Percentiles rank a stretch among this genome's conserved stretches.
phyloP scores from a whole-genome alignment of 306 rosid species.

The Nissolia schottii region DNA sequence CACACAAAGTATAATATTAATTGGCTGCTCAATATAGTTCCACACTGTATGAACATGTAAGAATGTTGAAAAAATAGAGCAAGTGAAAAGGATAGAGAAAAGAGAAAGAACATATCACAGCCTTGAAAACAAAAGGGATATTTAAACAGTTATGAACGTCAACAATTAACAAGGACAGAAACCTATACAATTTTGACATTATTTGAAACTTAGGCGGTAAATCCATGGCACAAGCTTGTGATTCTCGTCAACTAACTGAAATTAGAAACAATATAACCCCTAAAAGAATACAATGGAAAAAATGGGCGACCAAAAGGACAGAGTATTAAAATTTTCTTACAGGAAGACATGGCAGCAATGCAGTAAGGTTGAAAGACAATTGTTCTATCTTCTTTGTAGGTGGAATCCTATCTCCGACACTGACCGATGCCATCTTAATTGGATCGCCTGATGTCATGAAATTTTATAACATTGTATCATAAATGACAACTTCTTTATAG shows the following conservation, averaged over 20 bases:
- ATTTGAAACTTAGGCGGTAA: neutral
- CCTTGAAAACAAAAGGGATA: slow-evolving; percentile 7
- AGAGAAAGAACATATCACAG: slow-evolving; percentile 5
- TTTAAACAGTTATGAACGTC: neutral
- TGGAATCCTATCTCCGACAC: slow-evolving; percentile 51
- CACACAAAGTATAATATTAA: slow-evolving; percentile 9
- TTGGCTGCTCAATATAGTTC: neutral
- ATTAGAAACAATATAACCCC: neutral
- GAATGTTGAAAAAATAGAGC: neutral
- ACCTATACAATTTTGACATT: neutral
- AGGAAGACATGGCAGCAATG: slow-evolving; percentile 69
- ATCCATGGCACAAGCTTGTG: slow-evolving; percentile 2
- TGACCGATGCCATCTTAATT: slow-evolving; percentile 75
- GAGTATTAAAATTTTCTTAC: slow-evolving; percentile 49
- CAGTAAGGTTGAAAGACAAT: slow-evolving; percentile 55
- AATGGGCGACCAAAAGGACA: neutral
- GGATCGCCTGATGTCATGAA: slow-evolving; percentile 71
- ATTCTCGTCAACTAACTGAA: slow-evolving; percentile 10
- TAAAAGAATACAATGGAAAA: neutral
- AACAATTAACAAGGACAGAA: slow-evolving; percentile 1
- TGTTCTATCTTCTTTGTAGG: slow-evolving; percentile 46
- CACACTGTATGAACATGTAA: slow-evolving; percentile 2
- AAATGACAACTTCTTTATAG: neutral
- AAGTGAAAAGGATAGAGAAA: slow-evolving; percentile 14
- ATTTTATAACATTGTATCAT: slow-evolving; percentile 6